Evolutionary conservation across 148 eudicot species (phyloP), one percentile per base, ranked within the genome.

Genomic region (Camellia lanceoleosa): DNA sequence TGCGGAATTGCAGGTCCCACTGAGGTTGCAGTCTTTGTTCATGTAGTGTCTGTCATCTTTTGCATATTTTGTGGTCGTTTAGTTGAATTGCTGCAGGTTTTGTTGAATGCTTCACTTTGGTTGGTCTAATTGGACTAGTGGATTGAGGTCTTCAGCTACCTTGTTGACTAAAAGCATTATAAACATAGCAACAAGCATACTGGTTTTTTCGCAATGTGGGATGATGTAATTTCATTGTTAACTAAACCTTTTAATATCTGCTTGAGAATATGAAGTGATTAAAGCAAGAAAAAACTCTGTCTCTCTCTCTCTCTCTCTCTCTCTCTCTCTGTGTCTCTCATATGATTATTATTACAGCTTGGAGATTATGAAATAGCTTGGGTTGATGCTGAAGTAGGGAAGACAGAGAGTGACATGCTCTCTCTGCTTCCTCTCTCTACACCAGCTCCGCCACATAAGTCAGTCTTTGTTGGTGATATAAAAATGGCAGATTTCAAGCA

Each of bases 401-500:
- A 90, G 78, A 90, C 97, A 60, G 98, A 91, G 74, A 88, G 47
- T 71, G 98, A 77, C 72, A 87, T 78, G 82, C 85, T 91, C n/a
- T 89, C 93, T 77, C 79, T 90, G 82, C 97, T 95, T 80, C 99
- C 99, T 81, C 86, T 90, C 55, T 91, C 99, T 71, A 82, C 81
- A 59, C 82, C 90, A 74, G 86, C 98, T 41, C 93, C 94, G 67
- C 83, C 90, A n/a, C 99, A 96, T 84, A 96, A 96, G 79, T 92
- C 98, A 16, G 98, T 96, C 43, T 87, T 96, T 74, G 99, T 96
- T 77, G 99, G 99, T 30, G 99, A 96, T 84, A 75, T 96, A 16
- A 96, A 96, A 84, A 89, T 96, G 98, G 90, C 99, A 7, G 99
- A 96, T 83, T 92, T 96, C 80, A 94, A 92, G 90, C 99, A 93